Evolutionary conservation across 2,329 filamentous ascomycete species (phyloP).

Genomic region (Orbilia ellipsospora): DNA sequence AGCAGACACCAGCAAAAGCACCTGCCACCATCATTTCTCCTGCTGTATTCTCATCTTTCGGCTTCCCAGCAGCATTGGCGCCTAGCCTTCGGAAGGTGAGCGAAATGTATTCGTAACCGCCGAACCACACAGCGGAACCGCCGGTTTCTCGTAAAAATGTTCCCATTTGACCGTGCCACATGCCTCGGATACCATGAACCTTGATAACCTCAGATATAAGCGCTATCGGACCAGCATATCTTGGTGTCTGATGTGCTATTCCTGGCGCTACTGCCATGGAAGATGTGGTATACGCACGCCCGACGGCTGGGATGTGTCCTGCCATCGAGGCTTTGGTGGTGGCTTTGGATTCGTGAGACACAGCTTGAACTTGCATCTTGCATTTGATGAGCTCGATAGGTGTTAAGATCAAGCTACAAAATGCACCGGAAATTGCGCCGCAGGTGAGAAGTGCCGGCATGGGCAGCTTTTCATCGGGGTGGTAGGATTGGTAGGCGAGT

Average conservation of each 20-base stretch:
- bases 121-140: conserved; percentile 95
- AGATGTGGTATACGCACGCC: conserved; percentile 61
- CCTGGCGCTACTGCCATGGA: conserved; percentile 30
- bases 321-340: conserved; percentile 60
- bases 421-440: conserved; percentile 85
- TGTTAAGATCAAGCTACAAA: conserved; percentile 90
- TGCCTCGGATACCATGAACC: conserved; percentile 83
- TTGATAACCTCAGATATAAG: conserved; percentile 84
- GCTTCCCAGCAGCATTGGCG: not conserved
- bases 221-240: conserved; percentile 71
- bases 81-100: conserved; percentile 47
- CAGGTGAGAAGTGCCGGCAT: conserved; percentile 80
- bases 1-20: conserved; percentile 79
- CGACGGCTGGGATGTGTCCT: conserved; percentile 62
- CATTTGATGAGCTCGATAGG: conserved; percentile 98
- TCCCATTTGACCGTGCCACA: conserved; percentile 95
- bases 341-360: conserved; percentile 15
- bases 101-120: conserved; percentile 74
- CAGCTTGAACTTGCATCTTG: conserved; percentile 84
- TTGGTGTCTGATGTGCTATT: conserved; percentile 33
- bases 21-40: conserved; percentile 59
- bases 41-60: conserved; percentile 48
- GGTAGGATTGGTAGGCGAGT: conserved; percentile 69
- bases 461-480: conserved; percentile 72
- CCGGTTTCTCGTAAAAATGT: conserved; percentile 94